Evolutionary conservation across 2,329 filamentous ascomycete species (phyloP).

Genomic region (Colletotrichum higginsianum): DNA sequence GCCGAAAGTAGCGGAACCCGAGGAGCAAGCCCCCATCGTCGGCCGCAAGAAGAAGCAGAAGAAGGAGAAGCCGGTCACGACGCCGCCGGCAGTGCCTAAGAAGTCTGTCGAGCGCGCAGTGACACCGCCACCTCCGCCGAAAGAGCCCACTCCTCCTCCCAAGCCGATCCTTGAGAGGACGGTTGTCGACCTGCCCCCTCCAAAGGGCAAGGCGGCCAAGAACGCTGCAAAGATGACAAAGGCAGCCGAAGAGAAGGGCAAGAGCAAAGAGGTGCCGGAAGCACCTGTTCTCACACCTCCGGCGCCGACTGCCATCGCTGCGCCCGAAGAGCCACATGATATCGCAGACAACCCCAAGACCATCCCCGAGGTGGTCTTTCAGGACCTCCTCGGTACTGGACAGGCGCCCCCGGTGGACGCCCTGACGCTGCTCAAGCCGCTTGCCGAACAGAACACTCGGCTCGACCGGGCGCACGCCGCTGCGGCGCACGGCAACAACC

Average conservation of each 20-base stretch:
- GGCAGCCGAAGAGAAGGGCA: slow-evolving; percentile 38
- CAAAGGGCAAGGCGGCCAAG: slow-evolving; percentile 45
- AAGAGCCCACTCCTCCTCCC: slow-evolving; percentile 31
- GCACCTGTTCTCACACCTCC: slow-evolving; percentile 15
- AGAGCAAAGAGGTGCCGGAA: slow-evolving; percentile 37
- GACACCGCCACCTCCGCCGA: slow-evolving; percentile 33
- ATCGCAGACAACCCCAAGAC: slow-evolving; percentile 39
- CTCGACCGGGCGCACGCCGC: slow-evolving; percentile 24
- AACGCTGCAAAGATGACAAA: slow-evolving; percentile 43
- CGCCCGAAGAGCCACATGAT: slow-evolving; percentile 31
- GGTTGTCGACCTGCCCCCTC: slow-evolving; percentile 42
- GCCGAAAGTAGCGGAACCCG: slow-evolving; percentile 66
- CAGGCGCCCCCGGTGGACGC: slow-evolving; percentile 47
- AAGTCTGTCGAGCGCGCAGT: slow-evolving; percentile 35
- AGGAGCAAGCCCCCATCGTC: slow-evolving; percentile 79
- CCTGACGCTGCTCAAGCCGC: slow-evolving; percentile 55
- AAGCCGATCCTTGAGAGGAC: slow-evolving; percentile 47
- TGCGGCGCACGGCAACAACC: slow-evolving; percentile 21
- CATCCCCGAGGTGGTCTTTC: slow-evolving; percentile 39
- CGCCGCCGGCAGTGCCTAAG: slow-evolving; percentile 45
- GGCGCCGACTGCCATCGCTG: slow-evolving; percentile 13
- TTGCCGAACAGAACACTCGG: slow-evolving; percentile 46
- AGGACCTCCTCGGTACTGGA: slow-evolving; percentile 29
- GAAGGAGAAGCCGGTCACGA: slow-evolving; percentile 72
- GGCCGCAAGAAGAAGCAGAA: slow-evolving; percentile 90